Base-by-base conservation (phyloP, 768 basidiomycete species). In the Lactifluus piperatus region DNA sequence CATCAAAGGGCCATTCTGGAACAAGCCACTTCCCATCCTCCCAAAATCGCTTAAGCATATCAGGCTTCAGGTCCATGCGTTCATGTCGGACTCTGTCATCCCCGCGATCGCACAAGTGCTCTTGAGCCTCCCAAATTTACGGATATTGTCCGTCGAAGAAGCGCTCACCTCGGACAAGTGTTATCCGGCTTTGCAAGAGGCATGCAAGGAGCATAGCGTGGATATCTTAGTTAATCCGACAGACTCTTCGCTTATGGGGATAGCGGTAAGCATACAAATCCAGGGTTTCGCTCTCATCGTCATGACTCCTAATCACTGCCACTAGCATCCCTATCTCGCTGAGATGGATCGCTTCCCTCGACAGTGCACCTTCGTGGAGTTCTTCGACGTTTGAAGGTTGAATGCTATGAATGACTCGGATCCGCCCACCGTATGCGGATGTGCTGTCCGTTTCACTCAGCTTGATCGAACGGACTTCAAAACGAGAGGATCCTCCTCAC, bases 261-360 rank as follows among this genome's bases (percentile, higher is more conserved):
- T 34, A 4, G 54, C 22, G 58, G 58, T 60, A 11, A 50, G 59
- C 37, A 24, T 22, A 5, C 7, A 14, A 20, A 6, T 43, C 18
- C 20, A n/a, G 14, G 16, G 22, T 24, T 27, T 16, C 16, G 14
- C 14, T 10, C 11, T 14, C 6, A 11, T 4, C 7, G 46, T 2
- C 3, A 26, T 8, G 24, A 16, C 36, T 11, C 10, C 29, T 54
- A 37, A 49, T 41, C 5, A 26, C 22, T 34, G 43, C 11, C 39
- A 41, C 9, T n/a, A 56, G 50, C 59, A 60, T 7, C 54, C 49
- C 4, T 60, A 56, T 11, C 49, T 56, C 16, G 36, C 29, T 3
- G 59, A 60, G 49, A 56, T 60, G 54, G 59, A 60, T 11, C 54
- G 44, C 11, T 60, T 60, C 32, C 59, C 59, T 46, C 54, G 59